Evolutionary conservation across 345 rosid genomes (phyloP), one percentile per base, ranked within the genome.

Genomic region (Isatis tinctoria): DNA sequence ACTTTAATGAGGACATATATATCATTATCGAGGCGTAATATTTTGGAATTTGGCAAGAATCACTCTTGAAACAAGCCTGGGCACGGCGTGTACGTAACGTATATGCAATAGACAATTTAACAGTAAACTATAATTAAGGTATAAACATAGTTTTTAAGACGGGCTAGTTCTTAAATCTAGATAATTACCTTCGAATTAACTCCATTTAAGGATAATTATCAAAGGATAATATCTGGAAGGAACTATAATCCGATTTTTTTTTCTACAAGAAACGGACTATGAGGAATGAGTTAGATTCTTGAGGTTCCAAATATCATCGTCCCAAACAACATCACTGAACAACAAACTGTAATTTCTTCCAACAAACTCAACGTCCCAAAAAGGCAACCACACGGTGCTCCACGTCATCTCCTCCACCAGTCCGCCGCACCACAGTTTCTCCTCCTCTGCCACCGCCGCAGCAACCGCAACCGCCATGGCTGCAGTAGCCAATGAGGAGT

Each of bases 291-390:
- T 54, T 65, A 74, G 20, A 22, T 69, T 73, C 64, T 76, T 83
- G 78, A 90, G 71, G 83, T 87, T 85, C 93, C 93, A 90, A 65
- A 90, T 85, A 80, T 84, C 89, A 63, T 78, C 86, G 52, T 82
- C 91, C 91, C 96, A 86, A 68, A 63, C 83, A 36, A 83, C 89
- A 80, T 85, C 90, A 65, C 68, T 75, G 26, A 83, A 83, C 76
- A 84, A 69, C 3, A 67, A 69, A 60, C 40, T 48, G 52, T 68
- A 83, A 48, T 86, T 81, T 64, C 80, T 80, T 33, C 69, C 84
- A 28, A 83, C 66, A 33, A 69, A 84, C 60, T 86, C 96, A 40
- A 84, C 79, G 67, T 85, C 91, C 87, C 91, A 90, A 32, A 77
- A 54, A 11, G 96, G 90, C 73, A 83, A 75, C 85, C 90, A 83